Conservation (phyloP, 2,329 filamentous ascomycete species). For the Verticillium albo-atrum region DNA sequence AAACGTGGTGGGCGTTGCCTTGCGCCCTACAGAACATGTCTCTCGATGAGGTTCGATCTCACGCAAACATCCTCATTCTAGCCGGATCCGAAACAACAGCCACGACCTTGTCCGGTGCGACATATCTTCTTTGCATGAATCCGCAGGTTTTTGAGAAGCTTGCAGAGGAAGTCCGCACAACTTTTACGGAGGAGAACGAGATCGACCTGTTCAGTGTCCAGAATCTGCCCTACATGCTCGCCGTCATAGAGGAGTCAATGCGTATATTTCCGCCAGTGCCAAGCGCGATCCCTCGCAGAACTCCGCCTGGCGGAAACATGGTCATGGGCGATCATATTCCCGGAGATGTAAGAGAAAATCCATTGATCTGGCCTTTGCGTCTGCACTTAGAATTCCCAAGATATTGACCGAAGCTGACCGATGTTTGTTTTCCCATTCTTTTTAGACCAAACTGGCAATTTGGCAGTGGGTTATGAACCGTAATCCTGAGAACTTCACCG, state of each 20-base stretch:
- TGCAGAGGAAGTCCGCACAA: constrained; percentile 29
- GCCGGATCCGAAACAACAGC: constrained; percentile 30
- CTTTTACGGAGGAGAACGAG: constrained; percentile 27
- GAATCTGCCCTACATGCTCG: constrained; percentile 31
- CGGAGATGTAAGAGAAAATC: constrained; percentile 19
- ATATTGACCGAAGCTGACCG: too few species aligned
- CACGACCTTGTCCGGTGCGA: constrained; percentile 20
- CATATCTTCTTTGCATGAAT: constrained; percentile 23
- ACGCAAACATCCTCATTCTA: constrained; percentile 18
- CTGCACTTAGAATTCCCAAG: too few species aligned
- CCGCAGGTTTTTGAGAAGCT: constrained; percentile 24
- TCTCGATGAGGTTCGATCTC: constrained; percentile 8
- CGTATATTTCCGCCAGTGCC: constrained; percentile 30
- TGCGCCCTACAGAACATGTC: not conserved
- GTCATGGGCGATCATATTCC: constrained; percentile 26
- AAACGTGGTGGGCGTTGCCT: not conserved
- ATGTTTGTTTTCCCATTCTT: too few species aligned
- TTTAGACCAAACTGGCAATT: constrained; percentile 35
- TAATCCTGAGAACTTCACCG: constrained; percentile 36
- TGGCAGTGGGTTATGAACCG: constrained; percentile 41
- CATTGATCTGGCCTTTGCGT: too few species aligned
- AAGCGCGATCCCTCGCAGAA: constrained; percentile 19
- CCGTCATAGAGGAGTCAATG: constrained; percentile 35
- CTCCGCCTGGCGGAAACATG: constrained; percentile 24
- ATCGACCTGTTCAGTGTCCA: constrained; percentile 27